Evolutionary conservation across 257 asterid genomes (phyloP).

Genomic region (Solanum medicagineum): DNA sequence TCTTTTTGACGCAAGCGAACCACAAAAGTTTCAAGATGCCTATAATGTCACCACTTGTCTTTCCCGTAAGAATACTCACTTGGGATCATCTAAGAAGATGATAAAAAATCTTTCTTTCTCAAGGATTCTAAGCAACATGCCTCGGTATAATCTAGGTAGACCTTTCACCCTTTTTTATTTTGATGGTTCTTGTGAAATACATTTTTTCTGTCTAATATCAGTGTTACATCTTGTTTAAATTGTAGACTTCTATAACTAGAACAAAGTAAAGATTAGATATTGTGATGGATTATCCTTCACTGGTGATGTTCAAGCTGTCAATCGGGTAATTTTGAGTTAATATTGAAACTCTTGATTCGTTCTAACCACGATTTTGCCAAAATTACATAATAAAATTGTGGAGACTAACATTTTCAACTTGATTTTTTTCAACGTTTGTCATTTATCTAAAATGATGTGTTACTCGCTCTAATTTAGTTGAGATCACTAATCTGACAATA

Average conservation of each 20-base stretch:
- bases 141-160: conserved; percentile 62
- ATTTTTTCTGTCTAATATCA: not conserved
- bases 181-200: not conserved
- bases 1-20: conserved; percentile 51
- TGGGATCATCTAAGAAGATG: conserved; percentile 75
- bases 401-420: not conserved
- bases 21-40: conserved; percentile 52
- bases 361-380: not conserved
- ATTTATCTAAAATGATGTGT: too few species aligned
- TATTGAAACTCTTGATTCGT: not conserved
- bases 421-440: not conserved
- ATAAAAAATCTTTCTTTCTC: conserved; percentile 40
- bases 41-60: conserved; percentile 47
- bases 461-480: too few species aligned
- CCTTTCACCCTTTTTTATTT: not conserved
- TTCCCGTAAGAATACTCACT: conserved; percentile 22
- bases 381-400: not conserved
- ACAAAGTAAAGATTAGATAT: conserved; percentile 62
- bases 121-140: conserved; percentile 61
- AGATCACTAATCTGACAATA: too few species aligned
- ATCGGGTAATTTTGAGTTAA: conserved; percentile 33
- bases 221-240: not conserved
- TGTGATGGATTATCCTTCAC: conserved; percentile 92
- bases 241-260: conserved; percentile 77
- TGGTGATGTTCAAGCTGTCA: conserved; percentile 67